These are phyloP conservation scores for Cladosporium cucumerinum DNA, from an alignment of 2,329 filamentous ascomycete species.

Conservation along the genomic window DNA sequence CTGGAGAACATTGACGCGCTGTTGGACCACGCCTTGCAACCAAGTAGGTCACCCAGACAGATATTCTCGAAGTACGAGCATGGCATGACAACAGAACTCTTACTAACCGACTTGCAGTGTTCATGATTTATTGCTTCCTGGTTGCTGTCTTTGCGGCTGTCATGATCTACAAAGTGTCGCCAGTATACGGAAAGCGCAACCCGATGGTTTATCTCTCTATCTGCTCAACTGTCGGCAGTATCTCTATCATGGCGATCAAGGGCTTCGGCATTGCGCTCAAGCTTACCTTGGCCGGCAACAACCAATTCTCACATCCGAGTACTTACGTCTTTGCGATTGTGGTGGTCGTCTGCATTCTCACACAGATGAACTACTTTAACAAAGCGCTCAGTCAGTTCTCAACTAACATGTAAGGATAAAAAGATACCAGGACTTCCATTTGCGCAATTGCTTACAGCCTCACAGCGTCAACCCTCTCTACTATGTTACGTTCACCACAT, in stretches of 20 bases:
- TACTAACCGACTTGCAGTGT: conserved; percentile 56
- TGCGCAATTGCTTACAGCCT: not conserved
- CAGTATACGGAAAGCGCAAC: conserved; percentile 88
- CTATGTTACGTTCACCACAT: conserved; percentile 96
- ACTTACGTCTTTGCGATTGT: conserved; percentile 98
- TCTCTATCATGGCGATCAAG: conserved; percentile 99
- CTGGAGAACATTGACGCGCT: conserved; percentile 91
- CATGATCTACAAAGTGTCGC: conserved; percentile 96
- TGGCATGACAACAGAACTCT: not conserved
- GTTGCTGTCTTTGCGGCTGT: conserved; percentile 81
- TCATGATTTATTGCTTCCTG: conserved; percentile 77
- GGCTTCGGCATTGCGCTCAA: conserved; percentile 97
- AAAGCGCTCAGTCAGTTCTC: conserved; percentile 96
- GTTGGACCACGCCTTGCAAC: conserved; percentile 81
- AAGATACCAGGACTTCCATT: not conserved
- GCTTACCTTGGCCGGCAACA: conserved; percentile 86
- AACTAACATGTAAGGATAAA: conserved; percentile 78
- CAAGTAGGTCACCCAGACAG: conserved; percentile 58
- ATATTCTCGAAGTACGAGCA: not conserved
- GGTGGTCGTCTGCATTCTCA: conserved; percentile 87
- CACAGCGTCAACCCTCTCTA: conserved; percentile 88
- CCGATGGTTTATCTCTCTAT: conserved; percentile 96
- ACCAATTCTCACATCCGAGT: conserved; percentile 91
- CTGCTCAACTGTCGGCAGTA: conserved; percentile 92
- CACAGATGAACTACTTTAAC: conserved; percentile 99